Percentiles rank a stretch among this genome's conserved stretches.
phyloP scores from a whole-genome alignment of 2,329 filamentous ascomycete genomes.

The Curvularia sp. region DNA sequence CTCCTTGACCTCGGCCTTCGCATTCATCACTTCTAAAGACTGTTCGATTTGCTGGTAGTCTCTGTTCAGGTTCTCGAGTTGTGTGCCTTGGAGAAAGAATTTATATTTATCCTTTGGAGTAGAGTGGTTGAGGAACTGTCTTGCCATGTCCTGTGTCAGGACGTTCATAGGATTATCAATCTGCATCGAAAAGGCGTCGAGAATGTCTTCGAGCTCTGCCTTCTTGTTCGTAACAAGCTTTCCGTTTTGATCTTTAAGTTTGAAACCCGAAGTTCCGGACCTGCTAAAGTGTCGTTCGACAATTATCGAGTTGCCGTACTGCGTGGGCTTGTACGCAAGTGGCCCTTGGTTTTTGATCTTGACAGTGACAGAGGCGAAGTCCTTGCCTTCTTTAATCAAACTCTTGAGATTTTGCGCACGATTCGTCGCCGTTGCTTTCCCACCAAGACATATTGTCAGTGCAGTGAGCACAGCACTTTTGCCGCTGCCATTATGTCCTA shows the following conservation, averaged over 20 bases:
- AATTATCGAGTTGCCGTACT: conserved; percentile 84
- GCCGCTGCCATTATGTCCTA: conserved; percentile 95
- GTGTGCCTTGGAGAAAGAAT: conserved; percentile 93
- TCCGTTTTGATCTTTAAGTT: conserved; percentile 76
- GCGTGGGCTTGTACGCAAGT: conserved; percentile 80
- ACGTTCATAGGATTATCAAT: conserved; percentile 98
- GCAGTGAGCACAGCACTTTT: conserved; percentile 96
- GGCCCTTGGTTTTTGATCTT: conserved; percentile 89
- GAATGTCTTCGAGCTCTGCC: conserved; percentile 86
- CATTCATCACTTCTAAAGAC: conserved; percentile 73
- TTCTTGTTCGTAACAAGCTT: conserved; percentile 82
- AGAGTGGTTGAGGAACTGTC: conserved; percentile 89
- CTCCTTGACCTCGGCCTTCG: conserved; percentile 66
- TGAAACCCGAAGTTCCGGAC: conserved; percentile 79
- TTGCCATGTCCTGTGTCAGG: conserved; percentile 91
- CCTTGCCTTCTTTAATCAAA: conserved; percentile 87
- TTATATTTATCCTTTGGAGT: conserved; percentile 88
- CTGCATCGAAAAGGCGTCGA: conserved; percentile 90
- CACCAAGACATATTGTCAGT: conserved; percentile 91
- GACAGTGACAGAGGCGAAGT: conserved; percentile 74
- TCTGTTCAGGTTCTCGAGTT: conserved; percentile 87
- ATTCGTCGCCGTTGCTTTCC: conserved; percentile 91
- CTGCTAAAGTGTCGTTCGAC: conserved; percentile 89
- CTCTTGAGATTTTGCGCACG: conserved; percentile 87
- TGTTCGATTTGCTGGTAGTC: conserved; percentile 88